These are phyloP conservation scores for Sesbania bispinosa DNA, from an alignment of 306 rosid genomes.

Conservation along the genomic window DNA sequence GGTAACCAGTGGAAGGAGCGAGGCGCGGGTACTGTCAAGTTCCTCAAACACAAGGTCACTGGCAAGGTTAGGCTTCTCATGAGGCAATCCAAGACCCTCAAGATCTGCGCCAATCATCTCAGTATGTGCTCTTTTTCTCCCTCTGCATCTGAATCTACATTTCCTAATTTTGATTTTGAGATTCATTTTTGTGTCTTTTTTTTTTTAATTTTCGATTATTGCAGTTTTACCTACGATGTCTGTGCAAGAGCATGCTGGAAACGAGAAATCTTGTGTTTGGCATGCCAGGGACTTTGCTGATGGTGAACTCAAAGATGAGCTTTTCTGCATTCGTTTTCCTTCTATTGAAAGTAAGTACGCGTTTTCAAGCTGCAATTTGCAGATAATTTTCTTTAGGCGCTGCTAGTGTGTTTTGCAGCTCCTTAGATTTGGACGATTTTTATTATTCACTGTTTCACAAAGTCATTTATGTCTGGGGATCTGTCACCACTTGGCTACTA, in stretches of 20 bases:
- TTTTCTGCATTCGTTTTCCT: constrained; percentile 92
- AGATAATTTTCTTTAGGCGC: not conserved
- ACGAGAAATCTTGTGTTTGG: constrained; percentile 95
- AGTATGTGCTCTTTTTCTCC: constrained; percentile 35
- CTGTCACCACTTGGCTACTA: not conserved
- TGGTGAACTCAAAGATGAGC: constrained; percentile 93
- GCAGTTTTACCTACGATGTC: constrained; percentile 71
- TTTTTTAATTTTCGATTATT: not conserved
- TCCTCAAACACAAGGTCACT: constrained; percentile 68
- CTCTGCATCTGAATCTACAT: not conserved
- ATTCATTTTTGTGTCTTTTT: not conserved
- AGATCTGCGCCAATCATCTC: constrained; percentile 98
- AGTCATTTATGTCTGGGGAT: not conserved
- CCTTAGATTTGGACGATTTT: not conserved
- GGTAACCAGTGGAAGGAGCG: constrained; percentile 99
- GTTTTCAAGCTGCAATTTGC: not conserved
- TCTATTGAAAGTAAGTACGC: constrained; percentile 81
- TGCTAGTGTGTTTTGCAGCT: not conserved
- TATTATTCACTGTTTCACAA: not conserved
- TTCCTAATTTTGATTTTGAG: not conserved
- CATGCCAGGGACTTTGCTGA: constrained; percentile 93
- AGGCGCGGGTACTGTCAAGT: constrained; percentile 87
- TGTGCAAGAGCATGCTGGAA: constrained; percentile 95
- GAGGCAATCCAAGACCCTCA: constrained; percentile 97
- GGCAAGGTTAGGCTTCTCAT: constrained; percentile 91